Conservation (phyloP, 805 yeast species). For the Cyberlindnera euphorbiiphila region DNA sequence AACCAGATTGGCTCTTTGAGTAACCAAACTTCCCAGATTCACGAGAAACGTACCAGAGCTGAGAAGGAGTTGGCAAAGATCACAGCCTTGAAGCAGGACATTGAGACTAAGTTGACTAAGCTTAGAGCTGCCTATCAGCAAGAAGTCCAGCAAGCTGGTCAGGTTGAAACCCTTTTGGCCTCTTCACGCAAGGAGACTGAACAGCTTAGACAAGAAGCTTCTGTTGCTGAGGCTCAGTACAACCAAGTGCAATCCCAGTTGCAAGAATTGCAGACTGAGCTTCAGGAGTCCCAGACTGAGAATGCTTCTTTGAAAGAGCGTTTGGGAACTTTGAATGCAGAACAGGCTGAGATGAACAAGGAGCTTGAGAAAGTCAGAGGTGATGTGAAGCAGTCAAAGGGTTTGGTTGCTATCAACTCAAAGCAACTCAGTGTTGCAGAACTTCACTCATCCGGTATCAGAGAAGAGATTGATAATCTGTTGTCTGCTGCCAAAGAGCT, state of each 20-base stretch:
- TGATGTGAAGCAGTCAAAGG: conserved; percentile 59
- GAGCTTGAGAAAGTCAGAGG: conserved; percentile 49
- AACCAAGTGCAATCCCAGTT: conserved; percentile 66
- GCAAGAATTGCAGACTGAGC: conserved; percentile 52
- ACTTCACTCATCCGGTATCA: conserved; percentile 41
- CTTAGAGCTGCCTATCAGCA: conserved; percentile 70
- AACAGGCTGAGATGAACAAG: conserved; percentile 53
- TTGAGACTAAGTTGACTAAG: conserved; percentile 63
- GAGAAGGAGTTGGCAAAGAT: conserved; percentile 73
- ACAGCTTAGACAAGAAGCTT: conserved; percentile 63
- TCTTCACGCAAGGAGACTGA: conserved; percentile 64
- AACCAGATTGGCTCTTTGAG: conserved; percentile 80
- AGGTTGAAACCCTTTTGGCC: conserved; percentile 61
- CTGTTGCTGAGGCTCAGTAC: conserved; percentile 73
- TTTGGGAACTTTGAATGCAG: conserved; percentile 62
- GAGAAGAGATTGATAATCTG: conserved; percentile 36
- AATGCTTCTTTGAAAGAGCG: conserved; percentile 65
- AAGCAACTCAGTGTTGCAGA: conserved; percentile 69
- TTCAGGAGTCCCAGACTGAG: conserved; percentile 66
- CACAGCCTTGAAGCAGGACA: conserved; percentile 61
- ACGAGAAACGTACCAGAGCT: conserved; percentile 68
- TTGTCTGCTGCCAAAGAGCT: conserved; percentile 32
- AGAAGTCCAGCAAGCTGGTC: conserved; percentile 72
- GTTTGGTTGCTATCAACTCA: conserved; percentile 58
- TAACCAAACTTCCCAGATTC: conserved; percentile 65